Evolutionary conservation across 257 asterid genomes (phyloP), one percentile per base, ranked within the genome.

Genomic region (Salvia rosmarinus): DNA sequence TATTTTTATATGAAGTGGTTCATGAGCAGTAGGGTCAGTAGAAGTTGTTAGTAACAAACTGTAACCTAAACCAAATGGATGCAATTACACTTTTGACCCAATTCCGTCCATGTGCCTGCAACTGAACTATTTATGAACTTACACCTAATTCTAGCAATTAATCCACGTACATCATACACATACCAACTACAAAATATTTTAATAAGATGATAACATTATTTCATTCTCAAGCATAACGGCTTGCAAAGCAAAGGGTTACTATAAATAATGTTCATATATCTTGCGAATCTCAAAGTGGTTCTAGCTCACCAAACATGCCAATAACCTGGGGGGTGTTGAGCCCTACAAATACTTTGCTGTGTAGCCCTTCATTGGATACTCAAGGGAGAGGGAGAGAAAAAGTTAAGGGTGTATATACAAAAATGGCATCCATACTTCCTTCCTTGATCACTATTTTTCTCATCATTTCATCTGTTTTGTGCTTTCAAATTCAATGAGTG

Each of bases 241-340:
- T 66, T 68, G 46, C 66, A 4, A 40, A 60, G 16, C n/a, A 56
- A 70, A 46, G 20, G 20, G 25, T 58, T 14, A n/a, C 60, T 58
- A 12, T 39, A 70, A 71, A 25, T 17, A 52, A 43, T 40, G 16
- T 70, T 35, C 40, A 12, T 5, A 42, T 32, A 25, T 64, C 40
- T 64, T 64, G 56, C 43, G 23, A 43, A 72, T 67, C 69, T 20
- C 68, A 57, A 42, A 61, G 55, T 77, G 75, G 78, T 74, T 77
- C 64, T 70, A 83, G 81, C 83, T 63, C 79, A 85, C 83, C 85
- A 75, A 85, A 77, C 71, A 58, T 66, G 46, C 78, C 81, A 72
- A 34, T 35, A 14, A 28, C 55, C n/a, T 13, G 17, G 46, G 40
- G 16, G 8, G 16, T 9, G 39, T 9, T 25, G 30, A 25, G 30